These are phyloP conservation scores for Cochlearia excelsa DNA, from an alignment of 345 rosid genomes.

Conservation along the genomic window DNA sequence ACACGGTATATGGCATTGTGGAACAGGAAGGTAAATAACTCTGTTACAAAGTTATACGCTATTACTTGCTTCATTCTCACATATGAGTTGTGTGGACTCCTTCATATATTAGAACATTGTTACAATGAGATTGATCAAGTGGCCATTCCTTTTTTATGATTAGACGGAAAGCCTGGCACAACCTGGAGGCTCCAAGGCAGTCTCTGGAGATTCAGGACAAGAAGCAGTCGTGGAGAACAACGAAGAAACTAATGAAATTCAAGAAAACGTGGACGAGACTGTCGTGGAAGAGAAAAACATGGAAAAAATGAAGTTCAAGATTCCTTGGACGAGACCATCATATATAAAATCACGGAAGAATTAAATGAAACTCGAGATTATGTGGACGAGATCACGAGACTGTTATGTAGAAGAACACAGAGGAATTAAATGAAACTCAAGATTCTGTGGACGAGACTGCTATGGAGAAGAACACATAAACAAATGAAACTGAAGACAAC, in stretches of 20 bases:
- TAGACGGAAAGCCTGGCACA: constrained; percentile 47
- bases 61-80: constrained; percentile 7
- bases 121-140: background rate
- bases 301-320: constrained; percentile 1
- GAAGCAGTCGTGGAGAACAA: constrained; percentile 28
- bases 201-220: constrained; percentile 7
- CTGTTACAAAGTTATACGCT: background rate
- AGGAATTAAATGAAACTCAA: constrained; percentile 1
- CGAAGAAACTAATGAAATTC: background rate
- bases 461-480: no score
- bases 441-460: background rate
- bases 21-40: constrained; percentile 65
- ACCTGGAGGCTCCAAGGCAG: constrained; percentile 34
- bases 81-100: constrained; percentile 3
- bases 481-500: no score
- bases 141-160: constrained; percentile 8
- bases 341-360: constrained; percentile 24
- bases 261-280: constrained; percentile 24
- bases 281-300: constrained; percentile 1
- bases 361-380: constrained; percentile 28
- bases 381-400: constrained; percentile 22
- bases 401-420: background rate
- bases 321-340: constrained; percentile 27
- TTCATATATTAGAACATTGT: background rate
- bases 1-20: constrained; percentile 77